Base-by-base conservation (phyloP, 257 asterid genomes). In the Ligustrum vulgare region DNA sequence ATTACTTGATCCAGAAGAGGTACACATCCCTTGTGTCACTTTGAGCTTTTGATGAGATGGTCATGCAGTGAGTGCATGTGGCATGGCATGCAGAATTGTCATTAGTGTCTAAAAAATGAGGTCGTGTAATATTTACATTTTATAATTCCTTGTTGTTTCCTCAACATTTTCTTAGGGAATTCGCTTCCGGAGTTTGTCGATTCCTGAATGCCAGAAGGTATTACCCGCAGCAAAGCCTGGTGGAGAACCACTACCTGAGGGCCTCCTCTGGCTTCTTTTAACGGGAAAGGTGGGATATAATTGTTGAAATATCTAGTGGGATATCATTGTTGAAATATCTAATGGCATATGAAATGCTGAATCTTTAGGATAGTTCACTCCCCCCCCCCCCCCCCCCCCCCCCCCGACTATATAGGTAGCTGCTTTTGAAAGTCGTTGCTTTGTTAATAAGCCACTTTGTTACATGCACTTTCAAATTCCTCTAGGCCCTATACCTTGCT, bases 211-310 rank as follows among this genome's bases (percentile, higher is more conserved):
- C 82, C 99, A 95, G 82, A 91, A 91, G 77, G 58, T 91, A 84
- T 86, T 95, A 77, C 99, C 99, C 43, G 91, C 91, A 34, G 96
- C 96, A 75, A 89, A 88, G 87, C 84, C 93, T 67, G 97, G 94
- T 65, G 98, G 99, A 79, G 99, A 95, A 82, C 99, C 99, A 65
- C 72, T 95, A 75, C 99, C 99, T 25, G 99, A 95, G 83, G 99
- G 99, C 82, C 99, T 95, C 43, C 94, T 95, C 60, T 95, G 99
- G 99, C 98, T 95, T 71, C 96, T 95, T 76, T 86, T 95, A 80
- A 95, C 98, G 1, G 99, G 99, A 85, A 95, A 95, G 82, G 98
- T 93, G 71, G 74, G 88, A 73, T 64, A 25, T 12, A 49, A 31
- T 70, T 63, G 15, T 63, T 32, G 31, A 28, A 28, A 28, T 28